Evolutionary conservation across 768 basidiomycete species (phyloP), one percentile per base, ranked within the genome.

Genomic region (Astraeus odoratus): DNA sequence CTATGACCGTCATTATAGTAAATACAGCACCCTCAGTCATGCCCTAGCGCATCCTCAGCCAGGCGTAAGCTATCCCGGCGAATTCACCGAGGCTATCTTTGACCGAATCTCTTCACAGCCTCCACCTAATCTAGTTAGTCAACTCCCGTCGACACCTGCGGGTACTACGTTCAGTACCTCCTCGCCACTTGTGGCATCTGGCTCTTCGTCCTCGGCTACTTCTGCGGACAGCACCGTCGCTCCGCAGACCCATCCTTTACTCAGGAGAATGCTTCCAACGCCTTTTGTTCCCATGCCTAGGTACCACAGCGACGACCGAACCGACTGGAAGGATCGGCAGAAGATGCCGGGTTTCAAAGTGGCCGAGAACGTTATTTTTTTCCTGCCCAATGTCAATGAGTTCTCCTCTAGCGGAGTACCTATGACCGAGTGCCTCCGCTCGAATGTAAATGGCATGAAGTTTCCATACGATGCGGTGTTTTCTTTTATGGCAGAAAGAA

Each of bases 401-500:
- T 25, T 20, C 15, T 42, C 44, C n/a, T 42, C 12, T 26, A n/a
- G 25, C 8, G 38, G 46, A 9, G 46, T 47, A 15, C 29, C 24
- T 13, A 47, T 47, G 46, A 13, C n/a, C 18, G 38, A 47, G 15
- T 47, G 46, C 24, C 30, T 47, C 29, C 5, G 3, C 24, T 16
- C 4, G 1, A 8, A 12, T 15, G 34, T 22, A 15, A 29, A 1
- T 2, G 13, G 8, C 16, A 43, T 51, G 47, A 34, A 16, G 25
- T 19, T 35, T 15, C 22, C 50, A 16, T 20, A 40, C 5, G 50
- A 48, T 29, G 12, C 24, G 8, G 35, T 46, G 22, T 51, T 51
- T 24, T 26, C 34, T 8, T 37, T 37, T 13, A 16, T 42, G 29
- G 25, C 19, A 3, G 38, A 33, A 8, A 29, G 18, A 15, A 30